Base-by-base conservation (phyloP, 306 rosid species). In the Abrus precatorius region DNA sequence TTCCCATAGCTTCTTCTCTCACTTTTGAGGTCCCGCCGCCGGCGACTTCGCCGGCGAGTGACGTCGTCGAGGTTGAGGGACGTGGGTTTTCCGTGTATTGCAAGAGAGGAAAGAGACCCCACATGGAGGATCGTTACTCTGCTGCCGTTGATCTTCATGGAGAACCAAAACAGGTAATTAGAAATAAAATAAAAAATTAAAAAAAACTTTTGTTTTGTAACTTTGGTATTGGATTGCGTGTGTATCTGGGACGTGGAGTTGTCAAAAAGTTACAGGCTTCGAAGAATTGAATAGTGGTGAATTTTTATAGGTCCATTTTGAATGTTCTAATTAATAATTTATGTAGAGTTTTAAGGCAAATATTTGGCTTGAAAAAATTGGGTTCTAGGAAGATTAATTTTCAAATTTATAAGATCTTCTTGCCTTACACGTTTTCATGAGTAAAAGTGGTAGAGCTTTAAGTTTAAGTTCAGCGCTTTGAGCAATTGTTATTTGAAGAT, bases 51-150 rank as follows among this genome's bases (percentile, higher is more conserved):
- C 60, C 84, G 57, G 64, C 68, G 20, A 85, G 80, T 40, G 97
- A 95, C 59, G 71, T 55, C 1, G 81, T 90, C 32, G 97, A 91
- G 84, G 90, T 52, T 0, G 97, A 86, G 6, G 90, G 84, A 9
- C 61, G 65, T 44, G 97, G 85, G 5, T 86, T 79, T 67, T 85
- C 95, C 56, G 97, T 93, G 29, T 90, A 77, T 40, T 92, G 97
- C 75, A 95, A 91, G 77, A 89, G 91, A 83, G 99, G 99, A 14
- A 86, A 93, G 84, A 89, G 99, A 81, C 89, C 85, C 34, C 84
- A 88, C 59, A 85, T 95, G 95, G 99, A 95, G 84, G 99, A 95
- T 60, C 92, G 99, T 3, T 95, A 86, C 79, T 87, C 94, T 1
- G 97, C 94, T 9, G 78, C 77, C 4, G 84, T 83, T 68, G 78